Evolutionary conservation across 1,284 basidiomycete species (phyloP), one percentile per base, ranked within the genome.

Genomic region (Cutaneotrichosporon sp.): DNA sequence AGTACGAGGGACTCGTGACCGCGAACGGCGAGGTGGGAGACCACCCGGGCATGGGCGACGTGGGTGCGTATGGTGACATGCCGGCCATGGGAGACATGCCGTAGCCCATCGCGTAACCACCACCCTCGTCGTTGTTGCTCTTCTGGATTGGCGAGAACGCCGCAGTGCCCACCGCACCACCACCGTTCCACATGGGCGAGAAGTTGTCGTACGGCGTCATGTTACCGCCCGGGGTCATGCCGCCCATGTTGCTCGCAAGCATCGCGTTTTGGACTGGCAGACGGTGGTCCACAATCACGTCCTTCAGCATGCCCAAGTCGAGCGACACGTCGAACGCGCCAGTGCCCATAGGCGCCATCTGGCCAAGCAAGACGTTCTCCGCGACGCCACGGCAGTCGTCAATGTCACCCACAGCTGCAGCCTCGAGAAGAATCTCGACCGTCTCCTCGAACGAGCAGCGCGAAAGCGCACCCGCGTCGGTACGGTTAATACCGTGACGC

Each of bases 401-500:
- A 79, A 93, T 90, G 82, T 99, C 96, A 62, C 97, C 97, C 52
- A 96, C 91, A 2, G 96, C 93, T 0, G 97, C 97, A 0, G 97
- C 97, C 78, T 99, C 97, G 88, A 99, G 95, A 63, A 99, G 82
- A 71, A 99, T 97, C 80, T 99, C 97, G 67, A 98, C 97, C 0
- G 97, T 99, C 84, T 99, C 97, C 81, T 99, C 97, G 85, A 99
- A 99, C 4, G 97, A 98, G 81, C 94, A 98, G 56, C 97, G 86
- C 89, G 99, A 98, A 61, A 99, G 85, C 2, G 97, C 96, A 49
- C 94, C 94, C 11, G 94, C 96, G 73, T 98, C 94, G 34, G 96
- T 91, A 62, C 96, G 89, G 82, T 99, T 99, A 82, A 99, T 99
- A 81, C 97, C 97, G 76, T 99, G 97, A 58, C 97, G 93, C 56